Evolutionary conservation across 257 asterid genomes (phyloP).

Genomic region (Plantago major): DNA sequence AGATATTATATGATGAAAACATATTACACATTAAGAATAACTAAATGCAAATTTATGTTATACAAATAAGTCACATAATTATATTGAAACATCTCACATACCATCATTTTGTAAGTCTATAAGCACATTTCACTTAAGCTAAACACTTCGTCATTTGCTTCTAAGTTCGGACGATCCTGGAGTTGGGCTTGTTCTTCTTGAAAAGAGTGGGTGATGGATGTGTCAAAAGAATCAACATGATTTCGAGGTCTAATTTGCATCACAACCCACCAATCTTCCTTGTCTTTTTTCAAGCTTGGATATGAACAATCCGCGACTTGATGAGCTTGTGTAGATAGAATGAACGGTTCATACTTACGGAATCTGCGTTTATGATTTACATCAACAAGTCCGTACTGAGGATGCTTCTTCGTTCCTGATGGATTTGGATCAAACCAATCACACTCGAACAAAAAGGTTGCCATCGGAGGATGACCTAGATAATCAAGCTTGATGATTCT

Average conservation of each 20-base stretch:
- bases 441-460: neutral
- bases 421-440: neutral
- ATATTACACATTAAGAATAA: too few species aligned
- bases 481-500: neutral
- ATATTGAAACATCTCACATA: too few species aligned
- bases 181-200: too few species aligned
- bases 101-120: neutral
- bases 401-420: neutral
- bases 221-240: too few species aligned
- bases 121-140: too few species aligned
- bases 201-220: too few species aligned
- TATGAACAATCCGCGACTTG: constrained; percentile 3
- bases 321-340: constrained; percentile 6
- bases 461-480: neutral
- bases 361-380: neutral
- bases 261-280: neutral
- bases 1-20: too few species aligned
- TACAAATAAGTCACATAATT: too few species aligned
- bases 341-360: neutral
- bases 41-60: too few species aligned
- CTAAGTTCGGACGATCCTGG: too few species aligned
- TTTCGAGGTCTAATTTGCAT: too few species aligned
- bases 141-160: too few species aligned
- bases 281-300: neutral
- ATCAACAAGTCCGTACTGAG: neutral